Evolutionary conservation across 2,329 filamentous ascomycete species (phyloP).

Genomic region (Cladophialophora yegresii): DNA sequence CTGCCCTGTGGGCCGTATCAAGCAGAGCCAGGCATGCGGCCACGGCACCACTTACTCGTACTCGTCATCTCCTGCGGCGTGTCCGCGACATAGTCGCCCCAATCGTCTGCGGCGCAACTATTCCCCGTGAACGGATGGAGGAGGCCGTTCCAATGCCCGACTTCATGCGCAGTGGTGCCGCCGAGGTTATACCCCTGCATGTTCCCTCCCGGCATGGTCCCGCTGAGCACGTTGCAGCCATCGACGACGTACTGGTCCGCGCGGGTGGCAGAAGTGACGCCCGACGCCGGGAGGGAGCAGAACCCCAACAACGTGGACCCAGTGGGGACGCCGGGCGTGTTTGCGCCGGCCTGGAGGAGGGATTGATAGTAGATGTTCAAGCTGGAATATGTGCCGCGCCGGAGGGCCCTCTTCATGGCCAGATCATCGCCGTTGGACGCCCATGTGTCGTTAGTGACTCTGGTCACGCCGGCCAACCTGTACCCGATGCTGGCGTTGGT

Average conservation of each 20-base stretch:
- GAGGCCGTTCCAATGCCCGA: slow-evolving; percentile 51
- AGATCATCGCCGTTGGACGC: slow-evolving; percentile 53
- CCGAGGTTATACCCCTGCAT: slow-evolving; percentile 53
- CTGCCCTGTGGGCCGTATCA: no score
- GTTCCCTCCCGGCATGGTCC: slow-evolving; percentile 57
- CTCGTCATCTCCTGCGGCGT: slow-evolving; percentile 55
- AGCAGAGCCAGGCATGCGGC: no score
- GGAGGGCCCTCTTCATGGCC: slow-evolving; percentile 56
- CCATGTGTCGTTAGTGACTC: slow-evolving; percentile 58
- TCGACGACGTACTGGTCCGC: slow-evolving; percentile 52
- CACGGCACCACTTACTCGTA: slow-evolving; percentile 46
- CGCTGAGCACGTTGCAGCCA: slow-evolving; percentile 60
- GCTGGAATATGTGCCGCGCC: slow-evolving; percentile 55
- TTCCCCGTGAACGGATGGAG: slow-evolving; percentile 50
- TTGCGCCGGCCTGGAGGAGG: slow-evolving; percentile 46
- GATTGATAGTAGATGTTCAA: slow-evolving; percentile 64
- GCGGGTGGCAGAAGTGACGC: slow-evolving; percentile 44
- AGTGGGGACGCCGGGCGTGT: slow-evolving; percentile 34
- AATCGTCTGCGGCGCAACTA: slow-evolving; percentile 41
- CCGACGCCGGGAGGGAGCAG: slow-evolving; percentile 54
- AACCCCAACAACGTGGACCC: slow-evolving; percentile 54
- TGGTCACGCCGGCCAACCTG: slow-evolving; percentile 52
- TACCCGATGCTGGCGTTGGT: slow-evolving; percentile 51
- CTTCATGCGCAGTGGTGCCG: slow-evolving; percentile 51
- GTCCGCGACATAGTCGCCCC: slow-evolving; percentile 49